Conservation (phyloP, 139 green algal genomes). For the Tetraselmis chui region DNA sequence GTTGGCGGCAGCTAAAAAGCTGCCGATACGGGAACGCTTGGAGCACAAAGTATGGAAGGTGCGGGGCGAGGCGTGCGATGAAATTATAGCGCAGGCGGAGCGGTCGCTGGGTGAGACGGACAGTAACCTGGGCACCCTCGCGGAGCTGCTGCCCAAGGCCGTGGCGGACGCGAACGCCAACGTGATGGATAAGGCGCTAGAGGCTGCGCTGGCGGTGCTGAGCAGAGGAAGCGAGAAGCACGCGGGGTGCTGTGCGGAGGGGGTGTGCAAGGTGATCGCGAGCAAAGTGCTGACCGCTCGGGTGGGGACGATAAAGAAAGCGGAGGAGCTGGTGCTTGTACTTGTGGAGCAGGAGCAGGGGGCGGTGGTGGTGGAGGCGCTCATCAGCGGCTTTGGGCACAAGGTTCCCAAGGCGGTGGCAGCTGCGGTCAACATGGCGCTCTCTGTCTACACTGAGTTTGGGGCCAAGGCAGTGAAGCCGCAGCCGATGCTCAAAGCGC, state of each 20-base stretch:
- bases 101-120: not conserved
- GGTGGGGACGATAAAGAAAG: conserved; percentile 64
- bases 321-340: conserved; percentile 54
- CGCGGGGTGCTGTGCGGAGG: conserved; percentile 40
- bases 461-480: conserved; percentile 63
- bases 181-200: conserved; percentile 84
- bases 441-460: conserved; percentile 54
- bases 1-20: conserved; percentile 52
- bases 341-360: conserved; percentile 82
- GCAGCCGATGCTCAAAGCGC: conserved; percentile 75
- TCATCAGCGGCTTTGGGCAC: conserved; percentile 61
- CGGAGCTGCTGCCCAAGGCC: conserved; percentile 67
- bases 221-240: conserved; percentile 42
- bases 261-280: conserved; percentile 48
- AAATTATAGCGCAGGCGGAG: conserved; percentile 30
- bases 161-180: conserved; percentile 79
- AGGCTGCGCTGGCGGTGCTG: conserved; percentile 60
- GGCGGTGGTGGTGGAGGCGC: conserved; percentile 31
- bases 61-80: conserved; percentile 64
- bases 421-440: conserved; percentile 60
- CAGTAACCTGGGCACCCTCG: conserved; percentile 10
- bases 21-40: conserved; percentile 52
- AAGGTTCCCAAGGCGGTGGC: conserved; percentile 88
- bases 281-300: conserved; percentile 74
- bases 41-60: conserved; percentile 88